Percentiles rank a stretch among this genome's conserved stretches.
Evolutionary conservation across 192 early-diverging fungal species (phyloP).

Genomic region (Linnemannia exigua): DNA sequence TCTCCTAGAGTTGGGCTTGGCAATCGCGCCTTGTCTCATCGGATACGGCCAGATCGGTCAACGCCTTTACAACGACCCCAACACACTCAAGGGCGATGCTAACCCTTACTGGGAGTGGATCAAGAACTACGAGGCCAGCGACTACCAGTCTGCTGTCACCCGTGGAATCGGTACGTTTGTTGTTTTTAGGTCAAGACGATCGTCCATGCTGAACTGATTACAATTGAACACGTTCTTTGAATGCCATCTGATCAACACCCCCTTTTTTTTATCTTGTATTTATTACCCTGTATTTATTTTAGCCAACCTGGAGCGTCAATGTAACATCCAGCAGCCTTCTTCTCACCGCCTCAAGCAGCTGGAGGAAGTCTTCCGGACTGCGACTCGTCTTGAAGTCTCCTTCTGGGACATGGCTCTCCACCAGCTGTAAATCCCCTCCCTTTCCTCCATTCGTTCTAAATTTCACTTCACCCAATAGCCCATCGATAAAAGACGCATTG

Average conservation of each 20-base stretch:
- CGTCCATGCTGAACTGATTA: background rate
- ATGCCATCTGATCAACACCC: background rate
- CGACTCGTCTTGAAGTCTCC: slow-evolving; percentile 75
- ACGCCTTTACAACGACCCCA: slow-evolving; percentile 72
- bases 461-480: background rate
- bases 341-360: slow-evolving; percentile 69
- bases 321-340: slow-evolving; percentile 65
- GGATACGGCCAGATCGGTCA: slow-evolving; percentile 87
- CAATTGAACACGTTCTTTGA: too few relatives aligned
- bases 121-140: slow-evolving; percentile 72
- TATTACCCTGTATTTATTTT: background rate
- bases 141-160: slow-evolving; percentile 77
- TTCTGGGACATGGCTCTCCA: slow-evolving; percentile 82
- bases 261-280: background rate
- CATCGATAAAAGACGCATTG: background rate
- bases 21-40: slow-evolving; percentile 87
- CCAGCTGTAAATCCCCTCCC: slow-evolving; percentile 9
- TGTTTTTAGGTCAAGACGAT: background rate
- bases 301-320: slow-evolving; percentile 69
- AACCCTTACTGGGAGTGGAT: slow-evolving; percentile 93
- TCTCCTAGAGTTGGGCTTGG: slow-evolving; percentile 80
- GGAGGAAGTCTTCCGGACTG: slow-evolving; percentile 77
- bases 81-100: slow-evolving; percentile 74
- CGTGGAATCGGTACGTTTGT: slow-evolving; percentile 64
- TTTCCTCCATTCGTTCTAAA: background rate